Evolutionary conservation across 208 protist species (phyloP).

Genomic region (Leishmania aethiopica): DNA sequence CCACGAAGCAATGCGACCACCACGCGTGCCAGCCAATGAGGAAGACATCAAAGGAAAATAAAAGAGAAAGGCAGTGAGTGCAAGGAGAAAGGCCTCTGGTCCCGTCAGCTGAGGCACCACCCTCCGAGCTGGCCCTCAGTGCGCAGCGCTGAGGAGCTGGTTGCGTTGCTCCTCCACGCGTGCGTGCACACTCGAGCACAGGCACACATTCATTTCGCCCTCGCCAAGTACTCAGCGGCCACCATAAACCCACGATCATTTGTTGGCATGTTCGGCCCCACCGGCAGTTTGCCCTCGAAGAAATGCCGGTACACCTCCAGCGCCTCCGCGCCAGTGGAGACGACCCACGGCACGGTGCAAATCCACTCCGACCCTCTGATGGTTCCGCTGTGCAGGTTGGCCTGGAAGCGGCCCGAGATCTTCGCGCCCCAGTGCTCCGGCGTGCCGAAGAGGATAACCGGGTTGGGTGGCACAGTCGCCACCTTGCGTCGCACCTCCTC

Average conservation of each 20-base stretch:
- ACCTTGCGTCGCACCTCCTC: slow-evolving; percentile 95
- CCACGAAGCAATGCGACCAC: not conserved
- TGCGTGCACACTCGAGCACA: not conserved
- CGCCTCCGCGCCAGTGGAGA: slow-evolving; percentile 81
- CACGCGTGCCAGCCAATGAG: not conserved
- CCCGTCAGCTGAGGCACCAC: not conserved
- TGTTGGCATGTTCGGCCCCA: slow-evolving; percentile 64
- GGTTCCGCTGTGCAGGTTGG: slow-evolving; percentile 79
- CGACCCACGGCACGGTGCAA: slow-evolving; percentile 90
- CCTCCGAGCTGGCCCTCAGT: not conserved
- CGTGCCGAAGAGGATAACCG: slow-evolving; percentile 90
- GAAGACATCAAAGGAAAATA: not conserved
- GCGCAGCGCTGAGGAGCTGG: not conserved
- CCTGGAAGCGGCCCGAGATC: slow-evolving; percentile 75
- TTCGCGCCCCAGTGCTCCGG: slow-evolving; percentile 79
- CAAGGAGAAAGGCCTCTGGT: not conserved
- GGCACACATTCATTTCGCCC: slow-evolving; percentile 20
- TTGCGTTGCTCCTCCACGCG: not conserved
- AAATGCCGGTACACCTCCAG: slow-evolving; percentile 87
- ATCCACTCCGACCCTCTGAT: slow-evolving; percentile 94
- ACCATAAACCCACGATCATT: slow-evolving; percentile 90
- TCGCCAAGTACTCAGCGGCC: slow-evolving; percentile 68
- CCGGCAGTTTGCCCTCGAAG: slow-evolving; percentile 78
- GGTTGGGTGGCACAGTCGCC: slow-evolving; percentile 77
- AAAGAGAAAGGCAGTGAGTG: not conserved